Conservation (phyloP, 2,329 filamentous ascomycete genomes). For the Aspergillus arachidicola region DNA sequence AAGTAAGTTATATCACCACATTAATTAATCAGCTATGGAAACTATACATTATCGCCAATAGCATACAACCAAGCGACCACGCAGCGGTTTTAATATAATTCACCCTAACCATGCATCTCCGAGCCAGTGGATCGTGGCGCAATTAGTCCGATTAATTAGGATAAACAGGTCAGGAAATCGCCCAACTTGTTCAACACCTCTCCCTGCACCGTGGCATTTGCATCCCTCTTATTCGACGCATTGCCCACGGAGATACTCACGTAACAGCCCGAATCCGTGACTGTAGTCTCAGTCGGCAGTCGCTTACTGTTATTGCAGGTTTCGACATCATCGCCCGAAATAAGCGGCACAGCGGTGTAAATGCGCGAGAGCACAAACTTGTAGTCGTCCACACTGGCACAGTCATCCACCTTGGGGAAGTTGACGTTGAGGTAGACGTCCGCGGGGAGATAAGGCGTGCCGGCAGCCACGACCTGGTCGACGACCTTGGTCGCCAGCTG, state of each 20-base stretch:
- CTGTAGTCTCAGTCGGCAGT: constrained; percentile 62
- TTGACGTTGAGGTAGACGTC: constrained; percentile 70
- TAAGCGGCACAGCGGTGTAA: constrained; percentile 45
- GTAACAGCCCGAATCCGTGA: constrained; percentile 59
- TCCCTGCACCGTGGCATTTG: constrained; percentile 53
- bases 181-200: constrained; percentile 56
- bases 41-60: not conserved
- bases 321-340: constrained; percentile 53
- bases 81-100: not conserved
- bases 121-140: not conserved
- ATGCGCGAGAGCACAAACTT: constrained; percentile 67
- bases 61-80: not conserved
- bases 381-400: constrained; percentile 58
- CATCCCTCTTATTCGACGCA: constrained; percentile 63
- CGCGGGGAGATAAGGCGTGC: constrained; percentile 64
- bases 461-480: constrained; percentile 56
- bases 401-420: constrained; percentile 58
- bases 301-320: constrained; percentile 56
- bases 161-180: constrained; percentile 52
- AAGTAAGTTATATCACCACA: not conserved
- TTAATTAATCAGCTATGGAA: not conserved
- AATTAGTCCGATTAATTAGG: constrained; percentile 12
- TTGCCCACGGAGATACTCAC: constrained; percentile 66
- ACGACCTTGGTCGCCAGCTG: constrained; percentile 63
- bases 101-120: not conserved